Conservation (phyloP, 345 rosid genomes). For the Rhodamnia rubescens region DNA sequence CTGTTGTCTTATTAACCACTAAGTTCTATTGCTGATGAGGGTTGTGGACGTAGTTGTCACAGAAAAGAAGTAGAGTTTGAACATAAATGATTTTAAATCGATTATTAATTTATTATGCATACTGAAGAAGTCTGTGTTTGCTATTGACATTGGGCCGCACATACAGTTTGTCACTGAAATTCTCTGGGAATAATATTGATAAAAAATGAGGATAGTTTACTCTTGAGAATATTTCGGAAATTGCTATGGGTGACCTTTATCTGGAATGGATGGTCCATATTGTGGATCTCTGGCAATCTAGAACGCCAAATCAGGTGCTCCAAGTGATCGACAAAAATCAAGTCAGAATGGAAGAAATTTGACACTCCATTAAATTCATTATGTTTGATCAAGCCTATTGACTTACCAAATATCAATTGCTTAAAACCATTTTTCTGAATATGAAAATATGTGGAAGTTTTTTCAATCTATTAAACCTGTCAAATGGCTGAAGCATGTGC, state of each 20-base stretch:
- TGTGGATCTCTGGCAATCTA: not conserved
- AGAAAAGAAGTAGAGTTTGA: not conserved
- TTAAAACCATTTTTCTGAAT: not conserved
- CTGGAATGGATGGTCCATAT: not conserved
- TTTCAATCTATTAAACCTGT: not conserved
- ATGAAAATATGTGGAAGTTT: not conserved
- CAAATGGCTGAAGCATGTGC: not conserved
- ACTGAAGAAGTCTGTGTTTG: not conserved
- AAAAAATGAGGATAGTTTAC: not conserved
- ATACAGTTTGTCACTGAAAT: not conserved
- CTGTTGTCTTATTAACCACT: not conserved
- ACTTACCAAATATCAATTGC: not conserved
- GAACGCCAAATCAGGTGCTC: not conserved
- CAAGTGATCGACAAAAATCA: not conserved
- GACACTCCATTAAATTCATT: not conserved
- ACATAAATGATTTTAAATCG: not conserved
- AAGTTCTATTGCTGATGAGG: not conserved
- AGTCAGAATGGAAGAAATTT: not conserved
- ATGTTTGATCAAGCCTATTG: not conserved
- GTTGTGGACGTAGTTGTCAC: not conserved
- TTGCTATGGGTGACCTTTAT: not conserved
- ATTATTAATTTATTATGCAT: not conserved
- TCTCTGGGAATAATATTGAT: not conserved
- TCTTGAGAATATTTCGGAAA: not conserved
- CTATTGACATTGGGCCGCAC: not conserved